Conservation (phyloP, 257 asterid species). For the Solanum piurae region DNA sequence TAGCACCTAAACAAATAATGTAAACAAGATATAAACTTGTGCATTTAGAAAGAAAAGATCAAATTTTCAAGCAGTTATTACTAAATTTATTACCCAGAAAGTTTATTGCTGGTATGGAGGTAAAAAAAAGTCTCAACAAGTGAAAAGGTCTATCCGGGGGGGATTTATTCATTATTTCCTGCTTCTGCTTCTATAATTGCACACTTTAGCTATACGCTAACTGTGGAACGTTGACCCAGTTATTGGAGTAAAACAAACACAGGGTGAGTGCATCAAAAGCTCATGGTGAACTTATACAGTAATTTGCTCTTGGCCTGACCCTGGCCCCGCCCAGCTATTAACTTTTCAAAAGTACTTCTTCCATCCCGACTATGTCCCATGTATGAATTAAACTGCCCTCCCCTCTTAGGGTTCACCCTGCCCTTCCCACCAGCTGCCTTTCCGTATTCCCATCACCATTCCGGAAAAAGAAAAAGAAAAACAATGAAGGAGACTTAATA, state of each 20-base stretch:
- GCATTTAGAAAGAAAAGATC: neutral
- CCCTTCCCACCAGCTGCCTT: neutral
- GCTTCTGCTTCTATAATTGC: neutral
- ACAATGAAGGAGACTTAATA: neutral
- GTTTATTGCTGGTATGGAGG: neutral
- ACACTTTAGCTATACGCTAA: neutral
- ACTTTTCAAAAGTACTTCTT: neutral
- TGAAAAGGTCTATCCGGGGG: neutral
- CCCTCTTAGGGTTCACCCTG: neutral
- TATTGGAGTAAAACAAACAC: neutral
- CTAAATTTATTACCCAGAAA: neutral
- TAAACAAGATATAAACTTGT: neutral
- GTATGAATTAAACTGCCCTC: neutral
- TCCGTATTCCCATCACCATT: neutral
- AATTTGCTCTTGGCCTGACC: neutral
- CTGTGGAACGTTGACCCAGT: neutral
- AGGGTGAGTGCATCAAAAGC: neutral
- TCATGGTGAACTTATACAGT: neutral
- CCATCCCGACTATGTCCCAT: neutral
- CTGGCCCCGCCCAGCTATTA: neutral
- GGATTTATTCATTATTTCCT: neutral
- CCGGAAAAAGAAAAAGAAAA: no score
- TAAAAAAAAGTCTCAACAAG: neutral
- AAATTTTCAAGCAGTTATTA: neutral
- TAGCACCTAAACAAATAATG: neutral